A percentile compares a stretch with the other conserved stretches of the same genome.
These are phyloP conservation scores for Zymoseptoria crescenta DNA, from an alignment of 2,329 filamentous ascomycete species.

Conservation along the genomic window DNA sequence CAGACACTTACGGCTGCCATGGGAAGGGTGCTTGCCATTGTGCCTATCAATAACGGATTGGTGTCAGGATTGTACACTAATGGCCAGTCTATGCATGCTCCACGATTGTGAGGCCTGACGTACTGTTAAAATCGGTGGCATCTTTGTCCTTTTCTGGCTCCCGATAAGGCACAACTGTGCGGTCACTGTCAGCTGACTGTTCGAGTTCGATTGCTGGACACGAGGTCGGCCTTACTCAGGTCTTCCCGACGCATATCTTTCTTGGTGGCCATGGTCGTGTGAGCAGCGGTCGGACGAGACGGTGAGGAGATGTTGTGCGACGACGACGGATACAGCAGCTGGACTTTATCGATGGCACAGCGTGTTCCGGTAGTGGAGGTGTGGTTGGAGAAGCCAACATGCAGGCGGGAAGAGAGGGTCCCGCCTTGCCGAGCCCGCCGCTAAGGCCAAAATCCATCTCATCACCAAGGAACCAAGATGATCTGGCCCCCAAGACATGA, in stretches of 20 bases:
- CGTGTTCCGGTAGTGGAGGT: too few relatives aligned
- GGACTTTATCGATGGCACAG: background rate
- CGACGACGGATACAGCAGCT: background rate
- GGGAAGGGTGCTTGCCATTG: constrained; percentile 70
- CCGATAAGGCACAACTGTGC: constrained; percentile 80
- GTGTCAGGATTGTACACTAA: background rate
- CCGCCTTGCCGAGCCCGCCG: too few relatives aligned
- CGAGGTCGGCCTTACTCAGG: constrained; percentile 49
- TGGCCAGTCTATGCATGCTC: background rate
- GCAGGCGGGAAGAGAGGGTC: too few relatives aligned
- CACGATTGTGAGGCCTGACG: background rate
- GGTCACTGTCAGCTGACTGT: constrained; percentile 5
- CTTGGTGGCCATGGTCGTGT: constrained; percentile 52
- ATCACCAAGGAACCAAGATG: too few relatives aligned
- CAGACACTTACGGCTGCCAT: constrained; percentile 67
- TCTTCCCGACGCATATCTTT: constrained; percentile 71
- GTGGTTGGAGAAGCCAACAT: too few relatives aligned
- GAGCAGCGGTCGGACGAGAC: background rate
- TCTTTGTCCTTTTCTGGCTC: constrained; percentile 60
- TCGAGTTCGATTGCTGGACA: background rate
- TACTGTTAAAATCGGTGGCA: constrained; percentile 58
- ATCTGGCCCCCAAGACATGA: too few relatives aligned
- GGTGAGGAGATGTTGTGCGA: background rate
- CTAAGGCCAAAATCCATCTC: too few relatives aligned
- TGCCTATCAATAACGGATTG: constrained; percentile 36